phyloP scores from a whole-genome alignment of 371 early-diverging fungal species.

The Cokeromyces recurvatus region DNA sequence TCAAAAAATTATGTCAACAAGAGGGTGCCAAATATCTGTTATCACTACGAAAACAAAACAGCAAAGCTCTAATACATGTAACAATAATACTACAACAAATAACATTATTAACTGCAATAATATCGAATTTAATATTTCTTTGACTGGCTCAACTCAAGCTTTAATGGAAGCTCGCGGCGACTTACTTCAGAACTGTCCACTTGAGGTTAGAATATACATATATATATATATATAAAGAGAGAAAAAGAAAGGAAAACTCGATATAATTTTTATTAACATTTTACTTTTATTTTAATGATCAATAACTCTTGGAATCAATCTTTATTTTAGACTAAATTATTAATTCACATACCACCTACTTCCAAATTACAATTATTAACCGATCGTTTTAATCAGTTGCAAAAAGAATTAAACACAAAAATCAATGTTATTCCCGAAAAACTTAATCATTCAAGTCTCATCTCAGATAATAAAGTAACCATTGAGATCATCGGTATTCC shows the following conservation, averaged over 20 bases:
- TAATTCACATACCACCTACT: constrained; percentile 15
- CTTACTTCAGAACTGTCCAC: constrained; percentile 18
- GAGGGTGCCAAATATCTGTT: constrained; percentile 19
- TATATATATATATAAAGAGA: too few species aligned
- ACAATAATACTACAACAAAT: background rate
- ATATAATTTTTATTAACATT: background rate
- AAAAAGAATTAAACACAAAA: constrained; percentile 26
- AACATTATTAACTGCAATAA: background rate
- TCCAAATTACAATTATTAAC: constrained; percentile 1
- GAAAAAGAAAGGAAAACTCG: background rate
- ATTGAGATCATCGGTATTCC: constrained; percentile 36
- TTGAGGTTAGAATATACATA: constrained; percentile 15
- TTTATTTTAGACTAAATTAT: constrained; percentile 13
- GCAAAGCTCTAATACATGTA: background rate
- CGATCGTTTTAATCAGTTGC: constrained; percentile 23
- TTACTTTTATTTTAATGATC: background rate
- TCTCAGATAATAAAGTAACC: constrained; percentile 28
- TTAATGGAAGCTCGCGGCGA: constrained; percentile 26
- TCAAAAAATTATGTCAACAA: constrained; percentile 13
- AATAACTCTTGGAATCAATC: background rate
- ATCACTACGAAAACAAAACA: constrained; percentile 8
- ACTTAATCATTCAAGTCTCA: constrained; percentile 18
- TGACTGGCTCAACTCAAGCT: constrained; percentile 16
- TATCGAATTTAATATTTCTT: constrained; percentile 19
- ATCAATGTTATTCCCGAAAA: constrained; percentile 19